A percentile compares a stretch with the other conserved stretches of the same genome.
phyloP scores from a whole-genome alignment of 2,329 filamentous ascomycete species.

The Daldinia eschscholtzii region DNA sequence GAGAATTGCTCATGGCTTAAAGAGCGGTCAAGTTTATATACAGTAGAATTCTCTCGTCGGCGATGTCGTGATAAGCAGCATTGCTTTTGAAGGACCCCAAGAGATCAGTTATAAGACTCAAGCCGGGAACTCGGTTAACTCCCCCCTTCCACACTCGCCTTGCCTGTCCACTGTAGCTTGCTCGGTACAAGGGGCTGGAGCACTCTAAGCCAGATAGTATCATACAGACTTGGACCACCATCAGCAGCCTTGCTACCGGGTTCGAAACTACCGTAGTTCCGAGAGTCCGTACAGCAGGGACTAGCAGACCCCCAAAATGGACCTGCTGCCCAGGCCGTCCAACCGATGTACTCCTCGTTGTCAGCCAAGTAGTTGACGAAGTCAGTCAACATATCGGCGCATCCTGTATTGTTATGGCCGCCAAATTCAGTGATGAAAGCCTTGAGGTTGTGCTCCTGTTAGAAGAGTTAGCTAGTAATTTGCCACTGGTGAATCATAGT shows the following conservation, averaged over 20 bases:
- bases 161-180: slow-evolving; percentile 56
- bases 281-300: slow-evolving; percentile 59
- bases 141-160: slow-evolving; percentile 49
- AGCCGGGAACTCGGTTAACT: slow-evolving; percentile 40
- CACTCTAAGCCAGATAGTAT: slow-evolving; percentile 60
- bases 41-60: not conserved
- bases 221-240: slow-evolving; percentile 60
- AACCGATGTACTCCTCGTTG: slow-evolving; percentile 63
- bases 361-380: slow-evolving; percentile 61
- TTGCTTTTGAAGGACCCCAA: not conserved
- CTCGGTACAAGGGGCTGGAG: slow-evolving; percentile 60
- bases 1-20: not conserved
- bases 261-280: slow-evolving; percentile 60
- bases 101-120: slow-evolving; percentile 2
- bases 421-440: slow-evolving; percentile 66
- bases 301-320: slow-evolving; percentile 61
- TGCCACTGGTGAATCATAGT: not conserved
- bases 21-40: slow-evolving; percentile 1
- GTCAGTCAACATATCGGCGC: slow-evolving; percentile 56
- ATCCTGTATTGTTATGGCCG: slow-evolving; percentile 59
- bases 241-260: slow-evolving; percentile 59
- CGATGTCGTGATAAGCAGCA: not conserved
- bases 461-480: not conserved
- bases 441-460: slow-evolving; percentile 57
- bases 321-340: slow-evolving; percentile 65